Conservation (phyloP, 2,329 filamentous ascomycete species). For the Chrysoporthe deuterocubensis region DNA sequence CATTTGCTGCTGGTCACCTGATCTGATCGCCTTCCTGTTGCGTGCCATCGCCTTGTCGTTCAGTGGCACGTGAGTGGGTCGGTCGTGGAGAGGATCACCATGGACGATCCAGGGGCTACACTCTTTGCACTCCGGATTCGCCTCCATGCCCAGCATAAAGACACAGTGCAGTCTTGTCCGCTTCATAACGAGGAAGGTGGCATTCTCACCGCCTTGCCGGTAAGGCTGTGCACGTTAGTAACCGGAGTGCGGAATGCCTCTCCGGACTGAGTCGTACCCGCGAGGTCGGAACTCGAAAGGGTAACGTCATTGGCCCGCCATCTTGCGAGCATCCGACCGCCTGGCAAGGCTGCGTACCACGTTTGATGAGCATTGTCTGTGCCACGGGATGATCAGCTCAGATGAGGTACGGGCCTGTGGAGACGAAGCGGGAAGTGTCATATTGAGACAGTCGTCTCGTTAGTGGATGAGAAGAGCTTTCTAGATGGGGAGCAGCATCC, state of each 20-base stretch:
- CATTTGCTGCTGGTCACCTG: neutral
- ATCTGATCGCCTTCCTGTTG: neutral
- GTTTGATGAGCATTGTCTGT: neutral
- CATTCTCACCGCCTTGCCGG: neutral
- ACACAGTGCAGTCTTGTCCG: neutral
- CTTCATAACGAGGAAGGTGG: neutral
- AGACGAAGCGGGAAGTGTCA: neutral
- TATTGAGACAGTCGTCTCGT: neutral
- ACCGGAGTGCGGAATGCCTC: neutral
- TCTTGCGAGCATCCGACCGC: neutral
- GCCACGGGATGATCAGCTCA: neutral
- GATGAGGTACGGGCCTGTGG: neutral
- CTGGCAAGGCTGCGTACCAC: neutral
- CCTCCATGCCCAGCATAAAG: neutral
- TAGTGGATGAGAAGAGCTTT: neutral
- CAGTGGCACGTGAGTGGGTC: neutral
- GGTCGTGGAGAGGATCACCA: neutral
- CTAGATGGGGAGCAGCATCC: neutral
- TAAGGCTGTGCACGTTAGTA: neutral
- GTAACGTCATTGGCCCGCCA: neutral
- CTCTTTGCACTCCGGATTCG: neutral
- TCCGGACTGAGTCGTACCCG: neutral
- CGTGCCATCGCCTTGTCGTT: neutral
- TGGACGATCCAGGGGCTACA: neutral
- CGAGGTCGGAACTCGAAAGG: neutral